A percentile compares a stretch with the other conserved stretches of the same genome.
These are phyloP conservation scores for Austroboletus novae-zelandiae DNA, from an alignment of 1,284 basidiomycete species.

Conservation along the genomic window DNA sequence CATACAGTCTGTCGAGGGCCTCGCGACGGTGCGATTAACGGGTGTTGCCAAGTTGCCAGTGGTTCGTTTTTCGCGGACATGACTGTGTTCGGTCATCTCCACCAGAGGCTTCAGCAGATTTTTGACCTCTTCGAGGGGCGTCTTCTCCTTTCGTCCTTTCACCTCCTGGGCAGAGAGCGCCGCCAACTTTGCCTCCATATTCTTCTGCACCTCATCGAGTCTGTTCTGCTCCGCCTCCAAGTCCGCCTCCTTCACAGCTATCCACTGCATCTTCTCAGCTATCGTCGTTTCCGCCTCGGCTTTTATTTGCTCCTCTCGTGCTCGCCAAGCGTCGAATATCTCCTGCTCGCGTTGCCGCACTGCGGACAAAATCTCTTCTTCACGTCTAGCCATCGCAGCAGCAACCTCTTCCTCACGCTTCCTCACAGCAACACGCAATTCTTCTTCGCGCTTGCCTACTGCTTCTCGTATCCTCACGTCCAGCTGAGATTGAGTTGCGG, in stretches of 20 bases:
- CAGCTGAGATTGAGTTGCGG: conserved; percentile 39
- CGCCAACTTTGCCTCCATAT: conserved; percentile 47
- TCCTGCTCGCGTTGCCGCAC: conserved; percentile 67
- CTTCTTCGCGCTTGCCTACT: conserved; percentile 61
- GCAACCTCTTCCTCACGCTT: conserved; percentile 71
- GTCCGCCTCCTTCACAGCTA: conserved; percentile 50
- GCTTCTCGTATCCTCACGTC: conserved; percentile 59
- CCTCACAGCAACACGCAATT: conserved; percentile 60
- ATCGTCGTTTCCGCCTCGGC: conserved; percentile 47
- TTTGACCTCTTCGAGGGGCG: conserved; percentile 70
- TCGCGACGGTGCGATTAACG: conserved; percentile 32
- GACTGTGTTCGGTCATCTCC: conserved; percentile 35
- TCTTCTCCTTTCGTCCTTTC: conserved; percentile 52
- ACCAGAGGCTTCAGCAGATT: conserved; percentile 58
- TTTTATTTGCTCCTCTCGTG: conserved; percentile 55
- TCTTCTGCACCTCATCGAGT: conserved; percentile 43
- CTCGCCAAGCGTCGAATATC: conserved; percentile 62
- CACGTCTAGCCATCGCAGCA: conserved; percentile 56
- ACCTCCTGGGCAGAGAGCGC: conserved; percentile 40
- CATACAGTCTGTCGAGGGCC: conserved; percentile 30
- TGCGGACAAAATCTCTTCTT: conserved; percentile 70
- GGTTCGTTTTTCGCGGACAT: conserved; percentile 28
- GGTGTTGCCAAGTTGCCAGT: conserved; percentile 39
- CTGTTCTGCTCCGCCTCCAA: conserved; percentile 50
- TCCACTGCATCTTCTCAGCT: conserved; percentile 54